Evolutionary conservation across 305 asterid species (phyloP), one percentile per base, ranked within the genome.

Genomic region (Fraxinus paxiana): DNA sequence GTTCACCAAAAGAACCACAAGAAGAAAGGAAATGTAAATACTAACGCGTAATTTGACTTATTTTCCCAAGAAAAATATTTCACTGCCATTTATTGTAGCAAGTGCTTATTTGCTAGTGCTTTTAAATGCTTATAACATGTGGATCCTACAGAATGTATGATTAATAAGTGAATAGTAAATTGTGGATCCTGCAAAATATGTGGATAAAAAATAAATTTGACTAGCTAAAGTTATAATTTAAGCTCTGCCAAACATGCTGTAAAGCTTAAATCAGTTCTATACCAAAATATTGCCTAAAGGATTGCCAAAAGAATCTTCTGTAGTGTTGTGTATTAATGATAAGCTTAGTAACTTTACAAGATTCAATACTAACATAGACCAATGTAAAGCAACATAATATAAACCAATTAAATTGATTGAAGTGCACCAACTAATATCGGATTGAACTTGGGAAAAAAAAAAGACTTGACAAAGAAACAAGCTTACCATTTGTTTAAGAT

Each of bases 401-500:
- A 28, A 67, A 67, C 35, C 73, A 28, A 24, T 2, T 10, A 26
- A 28, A 30, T 67, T 13, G 17, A 67, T 28, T 13, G 73, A 67
- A 67, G 6, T 28, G 22, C 38, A 13, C 38, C 9, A 33, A 67
- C 18, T 10, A 67, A 18, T 13, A 26, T 28, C 8, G 2, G 38
- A 67, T 71, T 65, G 77, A 54, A 33, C 51, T 76, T 26, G 17
- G 10, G 2, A 38, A 75, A 18, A 35, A 2, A 51, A 76, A 48
- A 48, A 43, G 0, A 26, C 41, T 76, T 26, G 17, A 75, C 13
- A 48, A 74, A 81, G 59, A 33, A 51, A 76, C 78, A 77, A 24
- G 35, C 73, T 17, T 90, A 93, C 98, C 91, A 86, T 79, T 61
- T 77, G 76, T 79, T 88, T 94, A 26, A 96, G 91, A 81, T 94